phyloP scores from a whole-genome alignment of 331 rosid genomes.

The Cydonia oblonga region DNA sequence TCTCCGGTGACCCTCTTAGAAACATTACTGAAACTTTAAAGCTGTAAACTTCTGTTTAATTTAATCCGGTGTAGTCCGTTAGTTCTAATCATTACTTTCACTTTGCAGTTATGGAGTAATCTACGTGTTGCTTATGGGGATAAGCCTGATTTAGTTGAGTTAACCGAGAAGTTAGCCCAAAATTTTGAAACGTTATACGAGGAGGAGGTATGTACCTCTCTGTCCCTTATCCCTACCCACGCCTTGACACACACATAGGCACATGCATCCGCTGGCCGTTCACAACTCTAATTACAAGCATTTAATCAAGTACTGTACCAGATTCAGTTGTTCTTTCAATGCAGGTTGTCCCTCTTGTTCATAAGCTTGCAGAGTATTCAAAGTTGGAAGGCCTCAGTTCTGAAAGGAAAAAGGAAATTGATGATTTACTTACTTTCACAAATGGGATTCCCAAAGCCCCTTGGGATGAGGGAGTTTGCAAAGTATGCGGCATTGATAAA shows the following conservation, averaged over 20 bases:
- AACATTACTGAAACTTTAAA: neutral
- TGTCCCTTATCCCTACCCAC: neutral
- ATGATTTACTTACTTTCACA: slow-evolving; percentile 39
- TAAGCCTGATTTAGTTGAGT: slow-evolving; percentile 76
- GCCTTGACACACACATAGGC: neutral
- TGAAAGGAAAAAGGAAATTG: slow-evolving; percentile 61
- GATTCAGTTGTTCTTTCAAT: slow-evolving; percentile 7
- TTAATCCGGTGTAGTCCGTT: slow-evolving; percentile 5
- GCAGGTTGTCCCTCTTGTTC: slow-evolving; percentile 61
- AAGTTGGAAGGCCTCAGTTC: slow-evolving; percentile 46
- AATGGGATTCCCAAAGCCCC: slow-evolving; percentile 92
- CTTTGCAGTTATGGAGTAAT: slow-evolving; percentile 83
- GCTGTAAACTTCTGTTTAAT: neutral
- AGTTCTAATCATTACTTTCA: slow-evolving; percentile 16
- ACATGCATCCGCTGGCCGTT: neutral
- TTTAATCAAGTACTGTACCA: neutral
- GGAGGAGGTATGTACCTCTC: slow-evolving; percentile 47
- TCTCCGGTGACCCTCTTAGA: neutral
- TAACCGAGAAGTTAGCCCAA: slow-evolving; percentile 69
- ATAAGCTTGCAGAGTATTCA: slow-evolving; percentile 51
- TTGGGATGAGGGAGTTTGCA: slow-evolving; percentile 99
- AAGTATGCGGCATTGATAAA: slow-evolving; percentile 97
- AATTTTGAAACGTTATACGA: slow-evolving; percentile 67
- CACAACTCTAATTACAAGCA: neutral
- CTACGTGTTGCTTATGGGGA: slow-evolving; percentile 75